A percentile compares a stretch with the other conserved stretches of the same genome.
Conservation (phyloP, 371 early-diverging fungal genomes). For the Apophysomyces ossiformis region DNA sequence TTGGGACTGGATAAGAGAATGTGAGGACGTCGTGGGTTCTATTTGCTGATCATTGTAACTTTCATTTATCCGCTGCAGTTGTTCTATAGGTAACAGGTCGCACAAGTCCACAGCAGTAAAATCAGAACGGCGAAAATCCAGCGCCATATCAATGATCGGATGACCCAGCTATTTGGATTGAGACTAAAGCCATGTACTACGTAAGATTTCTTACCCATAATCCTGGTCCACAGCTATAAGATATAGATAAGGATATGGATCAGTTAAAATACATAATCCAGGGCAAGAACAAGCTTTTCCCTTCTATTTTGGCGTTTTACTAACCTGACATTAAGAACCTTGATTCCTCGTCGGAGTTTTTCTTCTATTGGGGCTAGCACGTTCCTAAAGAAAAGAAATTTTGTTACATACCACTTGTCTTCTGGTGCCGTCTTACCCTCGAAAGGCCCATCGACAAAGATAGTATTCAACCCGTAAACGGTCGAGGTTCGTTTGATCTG, state of each 20-base stretch:
- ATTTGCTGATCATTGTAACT: not conserved
- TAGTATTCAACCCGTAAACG: conserved; percentile 30
- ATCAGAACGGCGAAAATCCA: conserved; percentile 26
- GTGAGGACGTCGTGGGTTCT: not conserved
- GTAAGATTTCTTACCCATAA: conserved; percentile 29
- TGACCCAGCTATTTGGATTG: conserved; percentile 28
- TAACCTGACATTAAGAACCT: conserved; percentile 37
- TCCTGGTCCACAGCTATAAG: conserved; percentile 33
- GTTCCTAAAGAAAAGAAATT: conserved; percentile 12
- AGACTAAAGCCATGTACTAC: not conserved
- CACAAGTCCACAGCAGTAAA: conserved; percentile 27
- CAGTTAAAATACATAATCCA: not conserved
- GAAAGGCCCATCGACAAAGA: conserved; percentile 36
- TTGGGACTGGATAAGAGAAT: not conserved
- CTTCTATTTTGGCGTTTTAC: not conserved
- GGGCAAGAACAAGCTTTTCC: not conserved
- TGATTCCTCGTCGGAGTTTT: conserved; percentile 23
- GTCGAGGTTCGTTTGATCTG: conserved; percentile 37
- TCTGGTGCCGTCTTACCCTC: conserved; percentile 23
- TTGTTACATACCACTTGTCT: not conserved
- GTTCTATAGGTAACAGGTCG: conserved; percentile 28
- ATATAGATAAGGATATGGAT: not conserved
- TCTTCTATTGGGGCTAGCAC: conserved; percentile 33
- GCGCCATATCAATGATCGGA: conserved; percentile 38
- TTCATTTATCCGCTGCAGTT: not conserved